Base-by-base conservation (phyloP, 2,329 filamentous ascomycete species). In the Venturia asperata region DNA sequence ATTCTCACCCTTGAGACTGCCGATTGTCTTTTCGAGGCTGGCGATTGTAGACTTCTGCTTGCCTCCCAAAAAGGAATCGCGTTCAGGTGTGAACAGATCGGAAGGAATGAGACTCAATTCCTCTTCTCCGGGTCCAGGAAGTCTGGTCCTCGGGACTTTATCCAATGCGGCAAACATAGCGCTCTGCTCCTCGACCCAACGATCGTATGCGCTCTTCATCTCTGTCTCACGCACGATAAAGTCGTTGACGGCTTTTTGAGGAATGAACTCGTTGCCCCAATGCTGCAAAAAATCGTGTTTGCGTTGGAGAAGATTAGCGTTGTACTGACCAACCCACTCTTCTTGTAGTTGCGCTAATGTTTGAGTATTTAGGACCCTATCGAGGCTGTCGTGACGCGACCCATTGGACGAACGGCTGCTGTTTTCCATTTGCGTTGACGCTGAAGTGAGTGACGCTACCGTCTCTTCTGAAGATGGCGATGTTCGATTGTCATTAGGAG, bases 291-390 rank as follows among this genome's bases (percentile, higher is more conserved):
- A 58, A 4, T 58, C 27, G 27, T 34, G 13, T 19, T 58, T 19
- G 27, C 30, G 52, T 58, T 34, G 15, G 19, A 37, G 30, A 24
- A 58, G 52, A n/a, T 58, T n/a, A 7, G 52, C 30, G 52, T 58
- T 10, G 30, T 58, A 58, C 21, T 58, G 52, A 34, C 19, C 10
- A n/a, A 19, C 52, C 52, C 52, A 58, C 52, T 58, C 17, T 58
- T 58, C 30, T 19, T 24, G 27, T 13, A 58, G 30, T 37, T 37
- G 27, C 30, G 27, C 17, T n/a, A n/a, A 58, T 9, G 19, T 37
- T 19, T 58, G 27, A 10, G 27, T 19, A 21, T 27, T 58, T 2
- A 37, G 17, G 27, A 27, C 17, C 30, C 15, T 58, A 58, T 58
- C 27, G 21, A 34, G 17, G 52, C 27, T 37, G 52, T 19, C 19